Evolutionary conservation across 2,329 filamentous ascomycete genomes (phyloP).

Genomic region (Rhynchosporium agropyri): DNA sequence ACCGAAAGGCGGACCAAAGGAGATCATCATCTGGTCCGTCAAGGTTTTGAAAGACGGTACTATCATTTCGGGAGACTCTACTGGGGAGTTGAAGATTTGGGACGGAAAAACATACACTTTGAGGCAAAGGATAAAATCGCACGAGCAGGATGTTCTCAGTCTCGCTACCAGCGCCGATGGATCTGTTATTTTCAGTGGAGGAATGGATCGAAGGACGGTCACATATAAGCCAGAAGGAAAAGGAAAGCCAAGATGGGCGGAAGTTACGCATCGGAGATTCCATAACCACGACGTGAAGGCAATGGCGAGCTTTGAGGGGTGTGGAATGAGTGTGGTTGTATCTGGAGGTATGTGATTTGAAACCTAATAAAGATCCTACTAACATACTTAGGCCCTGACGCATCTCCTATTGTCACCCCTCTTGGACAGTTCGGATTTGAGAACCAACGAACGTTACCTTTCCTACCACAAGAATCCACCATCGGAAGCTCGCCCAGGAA

Average conservation of each 20-base stretch:
- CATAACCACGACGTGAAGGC: slow-evolving; percentile 95
- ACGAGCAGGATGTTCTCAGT: slow-evolving; percentile 88
- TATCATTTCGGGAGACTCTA: slow-evolving; percentile 93
- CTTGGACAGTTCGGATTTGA: slow-evolving; percentile 77
- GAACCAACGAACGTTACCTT: slow-evolving; percentile 79
- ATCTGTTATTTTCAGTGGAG: slow-evolving; percentile 80
- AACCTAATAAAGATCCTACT: slow-evolving; percentile 34
- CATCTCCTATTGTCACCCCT: slow-evolving; percentile 79
- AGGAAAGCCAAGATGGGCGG: slow-evolving; percentile 73
- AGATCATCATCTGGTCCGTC: slow-evolving; percentile 91
- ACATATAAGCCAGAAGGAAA: slow-evolving; percentile 71
- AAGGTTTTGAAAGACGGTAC: slow-evolving; percentile 85
- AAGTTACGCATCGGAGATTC: slow-evolving; percentile 82
- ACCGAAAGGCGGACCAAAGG: slow-evolving; percentile 73
- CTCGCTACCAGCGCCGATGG: slow-evolving; percentile 83
- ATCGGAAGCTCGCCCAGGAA: slow-evolving; percentile 72
- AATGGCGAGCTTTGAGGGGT: slow-evolving; percentile 86
- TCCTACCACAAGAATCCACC: slow-evolving; percentile 77
- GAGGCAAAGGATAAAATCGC: slow-evolving; percentile 80
- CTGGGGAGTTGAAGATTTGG: slow-evolving; percentile 91
- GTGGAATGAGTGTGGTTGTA: slow-evolving; percentile 80
- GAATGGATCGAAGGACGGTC: slow-evolving; percentile 87
- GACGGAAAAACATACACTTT: slow-evolving; percentile 91
- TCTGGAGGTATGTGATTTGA: slow-evolving; percentile 72
- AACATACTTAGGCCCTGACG: slow-evolving; percentile 71